These are phyloP conservation scores for Apiospora rasikravindrae DNA, from an alignment of 2,329 filamentous ascomycete species.

Conservation along the genomic window DNA sequence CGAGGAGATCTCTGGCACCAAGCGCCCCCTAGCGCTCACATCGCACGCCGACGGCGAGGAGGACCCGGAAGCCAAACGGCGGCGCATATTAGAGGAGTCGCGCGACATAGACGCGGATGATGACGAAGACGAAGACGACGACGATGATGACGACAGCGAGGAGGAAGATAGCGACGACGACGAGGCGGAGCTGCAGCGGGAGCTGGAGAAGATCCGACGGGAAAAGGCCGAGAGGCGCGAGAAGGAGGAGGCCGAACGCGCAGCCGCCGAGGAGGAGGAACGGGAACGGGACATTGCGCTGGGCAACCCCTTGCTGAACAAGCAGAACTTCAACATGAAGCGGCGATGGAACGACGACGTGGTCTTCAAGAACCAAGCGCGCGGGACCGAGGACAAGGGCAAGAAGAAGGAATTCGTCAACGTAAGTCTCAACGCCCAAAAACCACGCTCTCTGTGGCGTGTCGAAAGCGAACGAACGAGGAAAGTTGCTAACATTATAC, in stretches of 20 bases:
- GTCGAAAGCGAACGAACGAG: neutral
- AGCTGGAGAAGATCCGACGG: conserved; percentile 91
- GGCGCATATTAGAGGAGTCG: conserved; percentile 86
- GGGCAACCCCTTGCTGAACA: conserved; percentile 91
- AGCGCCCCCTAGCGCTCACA: conserved; percentile 67
- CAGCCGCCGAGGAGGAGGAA: conserved; percentile 81
- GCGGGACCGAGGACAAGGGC: conserved; percentile 89
- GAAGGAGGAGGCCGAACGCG: conserved; percentile 79
- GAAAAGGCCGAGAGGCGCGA: conserved; percentile 84
- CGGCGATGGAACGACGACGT: conserved; percentile 96
- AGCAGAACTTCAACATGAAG: conserved; percentile 88
- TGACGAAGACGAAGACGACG: conserved; percentile 49
- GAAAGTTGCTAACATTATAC: conserved; percentile 1
- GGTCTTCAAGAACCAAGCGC: conserved; percentile 97
- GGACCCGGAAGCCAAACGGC: conserved; percentile 80
- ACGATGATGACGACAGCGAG: conserved; percentile 50
- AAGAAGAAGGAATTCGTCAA: conserved; percentile 97
- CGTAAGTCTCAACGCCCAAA: conserved; percentile 54
- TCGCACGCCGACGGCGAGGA: conserved; percentile 54
- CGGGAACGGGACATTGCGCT: conserved; percentile 87
- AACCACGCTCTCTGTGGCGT: neutral
- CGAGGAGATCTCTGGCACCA: conserved; percentile 52
- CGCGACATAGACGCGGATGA: conserved; percentile 84
- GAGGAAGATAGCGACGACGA: conserved; percentile 77
- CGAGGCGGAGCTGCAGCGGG: conserved; percentile 88